Evolutionary conservation across 352 stramenopile genomes (phyloP).

Genomic region (Phytophthora ohioensis): DNA sequence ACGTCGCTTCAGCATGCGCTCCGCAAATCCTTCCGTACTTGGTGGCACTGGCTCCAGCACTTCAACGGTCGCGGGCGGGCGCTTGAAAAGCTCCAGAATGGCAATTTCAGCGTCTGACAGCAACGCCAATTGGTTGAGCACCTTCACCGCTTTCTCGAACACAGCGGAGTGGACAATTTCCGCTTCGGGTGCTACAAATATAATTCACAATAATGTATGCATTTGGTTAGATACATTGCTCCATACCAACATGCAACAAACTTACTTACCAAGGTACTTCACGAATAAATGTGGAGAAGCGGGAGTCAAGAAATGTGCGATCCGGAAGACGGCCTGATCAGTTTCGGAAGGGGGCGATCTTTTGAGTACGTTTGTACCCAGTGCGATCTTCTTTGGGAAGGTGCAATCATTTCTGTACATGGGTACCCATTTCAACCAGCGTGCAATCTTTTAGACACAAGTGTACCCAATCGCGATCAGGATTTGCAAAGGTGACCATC

Average conservation of each 20-base stretch:
- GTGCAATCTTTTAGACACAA: no score
- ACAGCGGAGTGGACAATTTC: constrained; percentile 5
- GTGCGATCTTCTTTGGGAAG: no score
- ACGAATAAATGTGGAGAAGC: neutral
- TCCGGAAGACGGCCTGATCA: no score
- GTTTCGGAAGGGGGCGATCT: no score
- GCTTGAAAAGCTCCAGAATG: constrained; percentile 1
- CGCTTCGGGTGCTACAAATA: constrained; percentile 7
- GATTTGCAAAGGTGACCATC: no score
- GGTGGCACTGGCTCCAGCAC: neutral
- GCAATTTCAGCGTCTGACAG: neutral
- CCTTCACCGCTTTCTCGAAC: constrained; percentile 13
- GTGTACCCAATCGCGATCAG: no score
- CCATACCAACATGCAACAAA: neutral
- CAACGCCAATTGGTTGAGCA: neutral
- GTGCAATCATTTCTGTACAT: no score
- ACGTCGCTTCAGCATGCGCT: constrained; percentile 3
- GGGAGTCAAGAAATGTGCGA: no score
- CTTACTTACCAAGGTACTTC: constrained; percentile 17
- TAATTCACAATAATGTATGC: constrained; percentile 1
- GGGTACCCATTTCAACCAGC: no score
- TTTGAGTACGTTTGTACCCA: no score
- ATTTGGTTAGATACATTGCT: neutral
- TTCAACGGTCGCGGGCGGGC: neutral
- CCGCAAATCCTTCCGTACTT: neutral